Evolutionary conservation across 2,329 filamentous ascomycete genomes (phyloP).

Genomic region (Chaetomium globosum): DNA sequence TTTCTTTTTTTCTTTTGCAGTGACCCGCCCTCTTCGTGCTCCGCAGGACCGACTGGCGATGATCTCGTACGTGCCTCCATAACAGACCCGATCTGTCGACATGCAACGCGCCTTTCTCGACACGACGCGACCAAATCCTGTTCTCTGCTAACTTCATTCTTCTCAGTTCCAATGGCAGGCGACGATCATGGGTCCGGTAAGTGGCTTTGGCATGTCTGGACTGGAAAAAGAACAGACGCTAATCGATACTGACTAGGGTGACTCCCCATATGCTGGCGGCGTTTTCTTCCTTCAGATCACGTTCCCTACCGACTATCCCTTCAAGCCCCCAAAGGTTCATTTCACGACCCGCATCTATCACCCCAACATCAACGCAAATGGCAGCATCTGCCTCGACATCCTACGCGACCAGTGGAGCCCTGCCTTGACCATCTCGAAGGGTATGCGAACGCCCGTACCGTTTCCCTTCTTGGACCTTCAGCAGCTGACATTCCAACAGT

Average conservation of each 20-base stretch:
- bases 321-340: slow-evolving; percentile 99
- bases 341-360: slow-evolving; percentile 99
- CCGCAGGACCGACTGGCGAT: slow-evolving; percentile 93
- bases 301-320: slow-evolving; percentile 99
- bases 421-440: slow-evolving; percentile 97
- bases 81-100: slow-evolving; percentile 28
- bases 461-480: neutral
- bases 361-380: slow-evolving; percentile 99
- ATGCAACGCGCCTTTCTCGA: slow-evolving; percentile 1
- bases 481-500: slow-evolving; percentile 57
- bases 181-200: slow-evolving; percentile 99
- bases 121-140: slow-evolving; percentile 12
- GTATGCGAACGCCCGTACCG: slow-evolving; percentile 54
- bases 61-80: slow-evolving; percentile 76
- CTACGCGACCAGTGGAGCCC: slow-evolving; percentile 99
- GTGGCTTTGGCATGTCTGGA: slow-evolving; percentile 44
- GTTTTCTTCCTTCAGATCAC: slow-evolving; percentile 99
- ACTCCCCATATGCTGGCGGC: slow-evolving; percentile 96
- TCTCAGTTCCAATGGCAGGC: slow-evolving; percentile 98
- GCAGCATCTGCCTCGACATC: slow-evolving; percentile 98
- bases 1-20: slow-evolving; percentile 53
- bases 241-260: slow-evolving; percentile 59
- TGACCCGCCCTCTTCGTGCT: slow-evolving; percentile 98
- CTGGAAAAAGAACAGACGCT: slow-evolving; percentile 22
- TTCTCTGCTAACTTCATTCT: slow-evolving; percentile 32